Conservation (phyloP, 2,329 filamentous ascomycete genomes). For the Beauveria bassiana region DNA sequence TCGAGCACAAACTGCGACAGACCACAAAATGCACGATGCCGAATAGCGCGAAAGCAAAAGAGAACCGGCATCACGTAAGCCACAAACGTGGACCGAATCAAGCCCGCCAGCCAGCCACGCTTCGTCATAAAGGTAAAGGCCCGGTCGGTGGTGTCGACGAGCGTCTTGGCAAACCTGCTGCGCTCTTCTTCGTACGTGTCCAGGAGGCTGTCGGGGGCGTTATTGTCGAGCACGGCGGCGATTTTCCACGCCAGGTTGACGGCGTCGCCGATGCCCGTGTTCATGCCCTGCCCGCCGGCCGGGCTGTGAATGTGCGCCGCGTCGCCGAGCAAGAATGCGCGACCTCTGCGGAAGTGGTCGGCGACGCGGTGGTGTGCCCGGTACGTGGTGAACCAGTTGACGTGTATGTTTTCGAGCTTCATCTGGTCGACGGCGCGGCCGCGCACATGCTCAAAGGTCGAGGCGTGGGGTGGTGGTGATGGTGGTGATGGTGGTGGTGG, state of each 20-base stretch:
- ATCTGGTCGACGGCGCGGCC: conserved; percentile 1
- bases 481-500: not conserved
- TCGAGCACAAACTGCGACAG: not conserved
- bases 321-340: conserved; percentile 28
- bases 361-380: conserved; percentile 7
- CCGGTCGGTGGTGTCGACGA: conserved; percentile 2
- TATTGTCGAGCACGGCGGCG: conserved; percentile 18
- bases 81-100: not conserved
- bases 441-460: conserved; percentile 5
- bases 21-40: not conserved
- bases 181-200: conserved; percentile 20
- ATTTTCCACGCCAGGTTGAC: conserved; percentile 29
- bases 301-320: conserved; percentile 29
- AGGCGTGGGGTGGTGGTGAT: no score
- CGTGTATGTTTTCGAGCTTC: not conserved
- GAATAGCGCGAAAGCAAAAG: not conserved
- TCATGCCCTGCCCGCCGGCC: conserved; percentile 30
- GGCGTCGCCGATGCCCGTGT: conserved; percentile 28
- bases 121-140: not conserved
- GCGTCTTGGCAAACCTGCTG: not conserved
- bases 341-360: conserved; percentile 18
- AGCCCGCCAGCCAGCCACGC: not conserved
- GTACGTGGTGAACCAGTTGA: conserved; percentile 10
- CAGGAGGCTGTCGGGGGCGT: conserved; percentile 14
- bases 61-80: not conserved